phyloP scores from a whole-genome alignment of 306 rosid genomes.

The Herpetospermum pedunculosum region DNA sequence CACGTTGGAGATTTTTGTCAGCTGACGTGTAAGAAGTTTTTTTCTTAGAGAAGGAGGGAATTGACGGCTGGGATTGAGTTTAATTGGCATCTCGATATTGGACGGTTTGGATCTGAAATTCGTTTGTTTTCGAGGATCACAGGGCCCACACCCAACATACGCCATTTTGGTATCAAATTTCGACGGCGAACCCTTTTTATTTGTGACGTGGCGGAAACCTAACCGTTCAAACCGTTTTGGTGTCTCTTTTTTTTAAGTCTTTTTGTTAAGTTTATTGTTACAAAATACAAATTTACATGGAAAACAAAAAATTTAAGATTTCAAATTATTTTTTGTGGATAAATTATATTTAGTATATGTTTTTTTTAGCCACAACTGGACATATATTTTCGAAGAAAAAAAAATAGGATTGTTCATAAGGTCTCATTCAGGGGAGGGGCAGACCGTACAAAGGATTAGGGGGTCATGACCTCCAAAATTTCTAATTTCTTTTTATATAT shows the following conservation, averaged over 20 bases:
- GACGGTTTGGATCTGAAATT: slow-evolving; percentile 20
- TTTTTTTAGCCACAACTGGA: too few species aligned
- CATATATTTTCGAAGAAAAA: too few species aligned
- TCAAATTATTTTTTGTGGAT: too few species aligned
- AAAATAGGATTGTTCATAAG: too few species aligned
- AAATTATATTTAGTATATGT: too few species aligned
- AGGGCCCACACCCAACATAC: neutral
- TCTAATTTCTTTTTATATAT: too few species aligned
- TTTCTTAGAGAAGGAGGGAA: neutral
- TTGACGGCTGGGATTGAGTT: slow-evolving; percentile 24
- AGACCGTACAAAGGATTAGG: too few species aligned
- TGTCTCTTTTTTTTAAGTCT: neutral
- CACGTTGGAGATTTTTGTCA: slow-evolving; percentile 33
- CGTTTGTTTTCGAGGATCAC: neutral
- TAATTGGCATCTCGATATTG: neutral
- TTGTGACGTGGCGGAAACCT: neutral
- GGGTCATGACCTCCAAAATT: too few species aligned
- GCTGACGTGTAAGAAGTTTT: slow-evolving; percentile 15
- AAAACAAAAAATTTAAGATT: too few species aligned
- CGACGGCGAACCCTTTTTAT: neutral
- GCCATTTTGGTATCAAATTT: neutral
- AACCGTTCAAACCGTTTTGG: neutral
- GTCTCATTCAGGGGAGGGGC: too few species aligned
- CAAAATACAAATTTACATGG: too few species aligned
- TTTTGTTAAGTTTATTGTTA: neutral